These are phyloP conservation scores for Solanum pinnatisectum DNA, from an alignment of 257 asterid genomes.

Conservation along the genomic window DNA sequence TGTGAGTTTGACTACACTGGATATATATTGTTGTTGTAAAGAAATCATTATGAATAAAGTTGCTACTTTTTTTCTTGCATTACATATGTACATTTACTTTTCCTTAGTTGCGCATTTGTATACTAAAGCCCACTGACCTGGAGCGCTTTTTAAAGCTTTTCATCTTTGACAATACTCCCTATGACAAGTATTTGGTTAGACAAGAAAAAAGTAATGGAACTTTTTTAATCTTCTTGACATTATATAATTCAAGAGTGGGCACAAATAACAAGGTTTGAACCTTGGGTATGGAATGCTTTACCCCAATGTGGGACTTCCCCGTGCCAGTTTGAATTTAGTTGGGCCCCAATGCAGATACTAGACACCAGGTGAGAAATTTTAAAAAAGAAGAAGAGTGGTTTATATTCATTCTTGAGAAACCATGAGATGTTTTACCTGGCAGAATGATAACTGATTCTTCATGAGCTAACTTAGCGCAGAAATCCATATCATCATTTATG, in stretches of 20 bases:
- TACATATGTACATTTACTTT: background rate
- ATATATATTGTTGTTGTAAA: background rate
- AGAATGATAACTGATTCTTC: slow-evolving; percentile 56
- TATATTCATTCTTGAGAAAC: background rate
- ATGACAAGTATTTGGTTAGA: background rate
- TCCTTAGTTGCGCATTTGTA: background rate
- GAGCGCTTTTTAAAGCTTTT: background rate
- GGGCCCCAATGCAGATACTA: background rate
- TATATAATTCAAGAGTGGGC: background rate
- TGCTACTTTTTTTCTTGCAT: background rate
- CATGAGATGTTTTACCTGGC: slow-evolving; percentile 38
- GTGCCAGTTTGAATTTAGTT: background rate
- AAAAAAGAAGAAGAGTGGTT: background rate
- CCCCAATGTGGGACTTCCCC: background rate
- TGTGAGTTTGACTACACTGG: background rate
- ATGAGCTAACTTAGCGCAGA: slow-evolving; percentile 47
- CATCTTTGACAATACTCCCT: background rate
- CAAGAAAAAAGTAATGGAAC: background rate
- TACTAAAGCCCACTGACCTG: background rate
- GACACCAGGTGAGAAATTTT: background rate
- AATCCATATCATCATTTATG: slow-evolving; percentile 51
- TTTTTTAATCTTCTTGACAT: background rate
- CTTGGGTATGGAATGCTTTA: background rate
- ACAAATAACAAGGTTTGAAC: background rate
- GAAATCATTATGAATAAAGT: background rate